These are phyloP conservation scores for Kwoniella pini DNA, from an alignment of 768 basidiomycete genomes.

Conservation along the genomic window DNA sequence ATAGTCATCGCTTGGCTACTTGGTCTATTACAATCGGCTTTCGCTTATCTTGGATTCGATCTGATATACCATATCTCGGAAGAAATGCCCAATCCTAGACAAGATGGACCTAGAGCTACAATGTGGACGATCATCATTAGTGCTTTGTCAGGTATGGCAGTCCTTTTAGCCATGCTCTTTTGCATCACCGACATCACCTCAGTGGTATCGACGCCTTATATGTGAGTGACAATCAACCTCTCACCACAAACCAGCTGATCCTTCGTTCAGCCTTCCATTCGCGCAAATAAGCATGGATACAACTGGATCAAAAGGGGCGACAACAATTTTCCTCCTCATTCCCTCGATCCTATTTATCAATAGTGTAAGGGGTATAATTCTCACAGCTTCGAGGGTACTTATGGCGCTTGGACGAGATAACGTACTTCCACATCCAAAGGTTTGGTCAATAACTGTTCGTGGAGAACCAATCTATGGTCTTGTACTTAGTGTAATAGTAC, in stretches of 20 bases:
- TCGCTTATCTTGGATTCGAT: slow-evolving; percentile 34
- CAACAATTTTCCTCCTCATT: slow-evolving; percentile 27
- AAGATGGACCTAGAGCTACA: slow-evolving; percentile 28
- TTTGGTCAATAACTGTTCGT: not conserved
- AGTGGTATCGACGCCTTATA: slow-evolving; percentile 12
- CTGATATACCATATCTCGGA: slow-evolving; percentile 33
- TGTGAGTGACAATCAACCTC: not conserved
- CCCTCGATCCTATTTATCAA: slow-evolving; percentile 21
- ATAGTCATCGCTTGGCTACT: slow-evolving; percentile 29
- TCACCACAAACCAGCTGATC: not conserved
- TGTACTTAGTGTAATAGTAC: slow-evolving; percentile 5
- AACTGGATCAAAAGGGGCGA: slow-evolving; percentile 22
- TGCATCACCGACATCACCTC: slow-evolving; percentile 27
- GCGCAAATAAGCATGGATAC: slow-evolving; percentile 26
- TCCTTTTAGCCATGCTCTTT: slow-evolving; percentile 33
- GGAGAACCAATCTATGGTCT: slow-evolving; percentile 29
- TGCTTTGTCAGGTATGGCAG: slow-evolving; percentile 18
- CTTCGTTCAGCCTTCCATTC: slow-evolving; percentile 18
- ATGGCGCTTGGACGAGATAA: slow-evolving; percentile 25
- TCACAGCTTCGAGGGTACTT: slow-evolving; percentile 15
- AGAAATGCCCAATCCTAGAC: slow-evolving; percentile 29
- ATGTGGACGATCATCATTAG: slow-evolving; percentile 25
- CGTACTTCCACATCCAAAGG: slow-evolving; percentile 8
- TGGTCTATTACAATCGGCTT: slow-evolving; percentile 27
- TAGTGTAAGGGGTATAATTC: slow-evolving; percentile 15